These are phyloP conservation scores for Fusarium sp. DNA, from an alignment of 2,329 filamentous ascomycete species.

Conservation along the genomic window DNA sequence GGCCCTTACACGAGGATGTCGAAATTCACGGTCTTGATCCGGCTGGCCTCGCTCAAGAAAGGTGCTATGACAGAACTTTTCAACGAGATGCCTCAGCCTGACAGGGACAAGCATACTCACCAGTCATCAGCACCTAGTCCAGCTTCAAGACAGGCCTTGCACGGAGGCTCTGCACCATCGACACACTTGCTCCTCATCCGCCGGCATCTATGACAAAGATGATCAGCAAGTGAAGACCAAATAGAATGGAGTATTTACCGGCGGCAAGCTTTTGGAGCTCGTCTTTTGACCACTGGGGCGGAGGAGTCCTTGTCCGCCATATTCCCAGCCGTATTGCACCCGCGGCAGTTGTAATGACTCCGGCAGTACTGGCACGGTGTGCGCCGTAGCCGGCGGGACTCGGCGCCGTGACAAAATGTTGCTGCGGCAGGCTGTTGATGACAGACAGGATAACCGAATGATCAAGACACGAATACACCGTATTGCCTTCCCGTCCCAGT, in stretches of 20 bases:
- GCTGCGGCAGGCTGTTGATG: conserved; percentile 5
- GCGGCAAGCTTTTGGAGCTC: conserved; percentile 68
- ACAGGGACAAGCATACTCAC: conserved; percentile 54
- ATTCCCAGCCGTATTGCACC: conserved; percentile 10
- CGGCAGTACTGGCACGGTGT: neutral
- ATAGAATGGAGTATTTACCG: conserved; percentile 57
- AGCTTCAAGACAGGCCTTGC: conserved; percentile 66
- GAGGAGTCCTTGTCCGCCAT: conserved; percentile 28
- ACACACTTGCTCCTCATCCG: conserved; percentile 71
- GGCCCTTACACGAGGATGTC: conserved; percentile 67
- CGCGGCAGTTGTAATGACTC: conserved; percentile 4
- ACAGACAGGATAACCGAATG: neutral
- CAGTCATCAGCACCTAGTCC: conserved; percentile 66
- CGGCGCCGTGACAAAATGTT: neutral
- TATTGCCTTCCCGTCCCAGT: conserved; percentile 14
- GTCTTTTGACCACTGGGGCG: conserved; percentile 60
- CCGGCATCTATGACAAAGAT: conserved; percentile 61
- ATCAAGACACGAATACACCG: conserved; percentile 1
- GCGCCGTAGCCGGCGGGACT: neutral
- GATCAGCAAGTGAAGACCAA: conserved; percentile 16
- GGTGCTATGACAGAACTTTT: conserved; percentile 54
- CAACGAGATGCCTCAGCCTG: conserved; percentile 2
- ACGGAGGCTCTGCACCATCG: conserved; percentile 64
- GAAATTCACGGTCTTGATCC: conserved; percentile 69
- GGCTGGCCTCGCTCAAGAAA: conserved; percentile 69